Conservation (phyloP, 345 rosid genomes). For the Pugionium cornutum region DNA sequence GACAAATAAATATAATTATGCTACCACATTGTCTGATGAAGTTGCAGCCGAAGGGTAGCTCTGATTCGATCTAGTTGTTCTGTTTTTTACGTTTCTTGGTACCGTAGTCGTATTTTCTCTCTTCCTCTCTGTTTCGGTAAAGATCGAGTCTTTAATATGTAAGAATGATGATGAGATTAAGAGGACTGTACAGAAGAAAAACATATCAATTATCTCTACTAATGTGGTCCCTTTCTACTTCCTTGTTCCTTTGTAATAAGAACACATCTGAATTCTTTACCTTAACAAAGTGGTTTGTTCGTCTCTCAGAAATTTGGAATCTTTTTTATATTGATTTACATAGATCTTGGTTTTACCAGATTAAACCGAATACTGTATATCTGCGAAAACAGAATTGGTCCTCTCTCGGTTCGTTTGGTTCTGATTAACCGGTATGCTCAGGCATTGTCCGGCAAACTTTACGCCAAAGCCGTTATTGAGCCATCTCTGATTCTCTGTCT, state of each 20-base stretch:
- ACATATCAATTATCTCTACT: not conserved
- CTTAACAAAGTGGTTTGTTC: not conserved
- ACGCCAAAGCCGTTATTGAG: slow-evolving; percentile 27
- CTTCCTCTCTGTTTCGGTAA: slow-evolving; percentile 8
- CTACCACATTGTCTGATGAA: slow-evolving; percentile 22
- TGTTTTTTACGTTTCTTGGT: not conserved
- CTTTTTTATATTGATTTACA: not conserved
- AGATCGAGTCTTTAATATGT: slow-evolving; percentile 24
- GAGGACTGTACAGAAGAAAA: not conserved
- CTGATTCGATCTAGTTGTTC: not conserved
- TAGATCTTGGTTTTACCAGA: slow-evolving; percentile 5
- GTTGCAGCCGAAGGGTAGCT: not conserved
- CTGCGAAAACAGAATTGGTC: not conserved
- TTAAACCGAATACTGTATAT: not conserved
- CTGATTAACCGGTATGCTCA: slow-evolving; percentile 28
- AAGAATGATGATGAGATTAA: slow-evolving; percentile 1
- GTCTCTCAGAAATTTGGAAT: not conserved
- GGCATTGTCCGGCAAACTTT: slow-evolving; percentile 31
- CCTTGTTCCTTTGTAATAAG: slow-evolving; percentile 21
- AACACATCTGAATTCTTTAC: slow-evolving; percentile 5
- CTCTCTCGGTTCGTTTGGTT: slow-evolving; percentile 3
- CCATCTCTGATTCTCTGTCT: slow-evolving; percentile 16
- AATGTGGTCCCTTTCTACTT: not conserved
- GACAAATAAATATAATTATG: not conserved
- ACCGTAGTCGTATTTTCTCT: slow-evolving; percentile 5